Percentiles rank a stretch among this genome's conserved stretches.
phyloP scores from a whole-genome alignment of 768 basidiomycete genomes.

The Lepiota venenata region DNA sequence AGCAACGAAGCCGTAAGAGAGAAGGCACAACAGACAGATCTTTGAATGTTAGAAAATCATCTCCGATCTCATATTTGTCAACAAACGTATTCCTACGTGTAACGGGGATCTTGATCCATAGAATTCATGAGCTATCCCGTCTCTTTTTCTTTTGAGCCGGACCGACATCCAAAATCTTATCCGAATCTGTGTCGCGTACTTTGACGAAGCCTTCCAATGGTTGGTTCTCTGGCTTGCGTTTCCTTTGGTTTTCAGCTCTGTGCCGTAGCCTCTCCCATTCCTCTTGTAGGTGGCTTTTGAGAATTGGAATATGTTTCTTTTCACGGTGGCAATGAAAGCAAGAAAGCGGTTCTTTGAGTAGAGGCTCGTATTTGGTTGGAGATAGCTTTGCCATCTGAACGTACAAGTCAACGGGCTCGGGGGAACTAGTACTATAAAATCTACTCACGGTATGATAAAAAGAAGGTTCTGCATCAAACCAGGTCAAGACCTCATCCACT shows the following conservation, averaged over 20 bases:
- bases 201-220: slow-evolving; percentile 59
- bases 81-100: no score
- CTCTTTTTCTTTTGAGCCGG: slow-evolving; percentile 25
- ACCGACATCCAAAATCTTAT: slow-evolving; percentile 31
- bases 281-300: slow-evolving; percentile 73
- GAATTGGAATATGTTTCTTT: slow-evolving; percentile 67
- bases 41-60: not conserved
- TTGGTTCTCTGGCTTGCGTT: slow-evolving; percentile 67
- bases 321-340: slow-evolving; percentile 69
- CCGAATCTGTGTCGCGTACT: slow-evolving; percentile 36
- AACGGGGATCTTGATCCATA: not conserved
- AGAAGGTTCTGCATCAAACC: slow-evolving; percentile 68
- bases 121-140: slow-evolving; percentile 22
- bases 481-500: slow-evolving; percentile 71
- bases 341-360: slow-evolving; percentile 62
- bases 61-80: not conserved
- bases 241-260: slow-evolving; percentile 70
- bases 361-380: slow-evolving; percentile 51
- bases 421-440: not conserved
- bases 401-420: not conserved
- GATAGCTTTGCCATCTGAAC: slow-evolving; percentile 52
- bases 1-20: slow-evolving; percentile 25
- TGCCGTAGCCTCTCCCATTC: slow-evolving; percentile 67
- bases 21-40: slow-evolving; percentile 14
- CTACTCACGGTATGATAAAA: slow-evolving; percentile 28